Conservation (phyloP, 768 basidiomycete species). For the Tulasnella sp. region DNA sequence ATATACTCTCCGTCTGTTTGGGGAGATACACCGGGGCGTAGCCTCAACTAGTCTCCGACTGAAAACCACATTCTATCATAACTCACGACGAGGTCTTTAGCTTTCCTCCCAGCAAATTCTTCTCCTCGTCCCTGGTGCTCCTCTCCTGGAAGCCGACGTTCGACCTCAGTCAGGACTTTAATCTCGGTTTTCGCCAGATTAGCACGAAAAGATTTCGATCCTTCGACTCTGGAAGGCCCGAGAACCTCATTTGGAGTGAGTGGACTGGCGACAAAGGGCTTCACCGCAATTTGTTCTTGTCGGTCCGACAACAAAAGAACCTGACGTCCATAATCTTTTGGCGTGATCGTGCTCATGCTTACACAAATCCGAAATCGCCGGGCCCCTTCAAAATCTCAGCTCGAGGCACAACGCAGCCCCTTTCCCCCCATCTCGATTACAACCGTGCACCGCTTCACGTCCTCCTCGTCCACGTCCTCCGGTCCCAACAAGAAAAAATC, state of each 20-base stretch:
- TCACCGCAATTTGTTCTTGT: neutral
- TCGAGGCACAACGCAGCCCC: neutral
- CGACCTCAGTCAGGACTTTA: neutral
- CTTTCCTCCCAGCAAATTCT: neutral
- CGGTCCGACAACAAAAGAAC: neutral
- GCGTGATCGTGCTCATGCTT: neutral
- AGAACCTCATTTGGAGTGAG: neutral
- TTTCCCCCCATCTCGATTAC: slow-evolving; percentile 1
- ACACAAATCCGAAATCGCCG: neutral
- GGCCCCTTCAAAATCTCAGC: neutral
- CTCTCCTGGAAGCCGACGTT: neutral
- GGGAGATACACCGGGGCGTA: neutral
- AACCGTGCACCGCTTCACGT: neutral
- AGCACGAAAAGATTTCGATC: neutral
- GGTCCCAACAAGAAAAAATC: neutral
- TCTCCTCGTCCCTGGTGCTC: neutral
- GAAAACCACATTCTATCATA: neutral
- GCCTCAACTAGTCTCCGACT: neutral
- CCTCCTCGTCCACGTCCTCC: neutral
- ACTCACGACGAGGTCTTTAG: neutral
- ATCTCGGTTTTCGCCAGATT: neutral
- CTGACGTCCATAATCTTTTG: neutral
- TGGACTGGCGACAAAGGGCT: neutral
- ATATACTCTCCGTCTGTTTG: neutral
- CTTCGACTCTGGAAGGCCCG: neutral